Conservation (phyloP, 78 protist genomes). For the Dictyostelium firmibasis region DNA sequence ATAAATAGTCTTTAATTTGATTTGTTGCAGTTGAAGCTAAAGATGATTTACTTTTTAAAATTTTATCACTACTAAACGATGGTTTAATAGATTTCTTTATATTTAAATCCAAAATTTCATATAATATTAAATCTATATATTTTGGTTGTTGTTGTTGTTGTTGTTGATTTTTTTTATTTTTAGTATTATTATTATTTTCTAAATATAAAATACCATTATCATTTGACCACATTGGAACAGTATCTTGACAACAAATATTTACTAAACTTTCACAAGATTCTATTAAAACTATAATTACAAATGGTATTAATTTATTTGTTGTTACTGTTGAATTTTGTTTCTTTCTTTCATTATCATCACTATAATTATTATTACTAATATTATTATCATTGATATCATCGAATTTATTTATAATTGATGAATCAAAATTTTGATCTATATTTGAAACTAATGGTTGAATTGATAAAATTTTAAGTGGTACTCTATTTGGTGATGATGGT, state of each 20-base stretch:
- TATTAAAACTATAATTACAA: conserved; percentile 1
- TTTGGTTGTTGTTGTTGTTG: not conserved
- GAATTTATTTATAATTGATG: not conserved
- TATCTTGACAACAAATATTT: conserved; percentile 24
- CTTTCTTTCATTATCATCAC: not conserved
- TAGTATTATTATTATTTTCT: not conserved
- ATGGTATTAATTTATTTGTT: not conserved
- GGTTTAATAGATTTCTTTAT: not conserved
- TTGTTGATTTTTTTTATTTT: not conserved
- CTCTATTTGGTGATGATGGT: not conserved
- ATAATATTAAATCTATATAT: conserved; percentile 1
- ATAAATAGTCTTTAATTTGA: not conserved
- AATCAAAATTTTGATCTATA: not conserved
- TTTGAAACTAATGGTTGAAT: not conserved
- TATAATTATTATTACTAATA: not conserved
- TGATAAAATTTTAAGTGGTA: not conserved
- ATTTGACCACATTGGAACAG: conserved; percentile 50
- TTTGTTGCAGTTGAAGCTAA: not conserved
- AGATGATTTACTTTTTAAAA: not conserved
- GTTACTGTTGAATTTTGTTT: not conserved
- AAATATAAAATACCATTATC: not conserved
- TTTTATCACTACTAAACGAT: not conserved
- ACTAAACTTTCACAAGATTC: conserved; percentile 19
- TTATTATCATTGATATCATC: not conserved
- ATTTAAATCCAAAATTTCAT: conserved; percentile 42